These are phyloP conservation scores for Fraxinus baroniana DNA, from an alignment of 305 asterid genomes.

Conservation along the genomic window DNA sequence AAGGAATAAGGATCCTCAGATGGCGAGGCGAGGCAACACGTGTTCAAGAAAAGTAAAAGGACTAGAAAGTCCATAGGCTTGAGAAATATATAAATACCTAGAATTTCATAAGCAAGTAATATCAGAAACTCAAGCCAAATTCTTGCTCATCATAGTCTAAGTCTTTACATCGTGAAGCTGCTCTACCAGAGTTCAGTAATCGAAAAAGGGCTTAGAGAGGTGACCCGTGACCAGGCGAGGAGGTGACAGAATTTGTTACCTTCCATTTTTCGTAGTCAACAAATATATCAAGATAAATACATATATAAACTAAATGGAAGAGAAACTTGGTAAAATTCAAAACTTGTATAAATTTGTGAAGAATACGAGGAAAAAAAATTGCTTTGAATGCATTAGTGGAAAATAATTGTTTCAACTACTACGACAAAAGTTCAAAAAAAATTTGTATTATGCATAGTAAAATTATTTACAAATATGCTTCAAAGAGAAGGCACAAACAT, in stretches of 20 bases:
- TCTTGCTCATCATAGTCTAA: background rate
- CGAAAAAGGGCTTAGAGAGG: background rate
- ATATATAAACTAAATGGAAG: background rate
- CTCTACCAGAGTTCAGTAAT: background rate
- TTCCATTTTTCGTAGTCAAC: background rate
- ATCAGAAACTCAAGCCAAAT: background rate
- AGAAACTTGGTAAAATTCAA: background rate
- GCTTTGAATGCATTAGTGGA: background rate
- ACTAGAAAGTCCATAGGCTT: background rate
- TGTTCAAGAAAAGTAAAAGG: background rate
- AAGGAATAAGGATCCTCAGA: background rate
- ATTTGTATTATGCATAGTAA: background rate
- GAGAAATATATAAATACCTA: background rate
- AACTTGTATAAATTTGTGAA: background rate
- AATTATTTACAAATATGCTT: background rate
- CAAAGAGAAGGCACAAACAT: background rate
- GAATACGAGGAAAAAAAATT: background rate
- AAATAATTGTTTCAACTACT: background rate
- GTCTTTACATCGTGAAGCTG: background rate
- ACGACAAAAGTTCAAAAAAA: background rate
- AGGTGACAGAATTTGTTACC: background rate
- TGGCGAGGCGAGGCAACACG: background rate
- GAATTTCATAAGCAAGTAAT: background rate
- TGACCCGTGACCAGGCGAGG: background rate
- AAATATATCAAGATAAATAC: background rate